Percentiles rank a stretch among this genome's conserved stretches.
These are phyloP conservation scores for Imleria badia DNA, from an alignment of 768 basidiomycete species.

Conservation along the genomic window DNA sequence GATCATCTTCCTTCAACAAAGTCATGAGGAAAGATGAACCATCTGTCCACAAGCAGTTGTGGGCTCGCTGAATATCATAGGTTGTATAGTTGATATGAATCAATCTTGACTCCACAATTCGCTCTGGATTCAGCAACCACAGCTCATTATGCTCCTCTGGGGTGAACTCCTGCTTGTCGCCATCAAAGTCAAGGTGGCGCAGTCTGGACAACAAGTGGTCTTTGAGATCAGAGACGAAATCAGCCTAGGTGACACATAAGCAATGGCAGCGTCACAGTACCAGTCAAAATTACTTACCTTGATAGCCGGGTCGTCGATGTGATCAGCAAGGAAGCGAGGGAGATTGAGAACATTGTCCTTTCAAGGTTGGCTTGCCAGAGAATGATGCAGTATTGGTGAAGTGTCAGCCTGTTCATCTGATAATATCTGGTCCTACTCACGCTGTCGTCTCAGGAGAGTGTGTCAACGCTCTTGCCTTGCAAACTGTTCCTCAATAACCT, in stretches of 20 bases:
- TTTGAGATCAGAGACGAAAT: not conserved
- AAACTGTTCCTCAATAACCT: not conserved
- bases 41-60: not conserved
- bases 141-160: not conserved
- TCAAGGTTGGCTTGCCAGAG: not conserved
- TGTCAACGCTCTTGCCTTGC: not conserved
- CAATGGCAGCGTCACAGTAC: no score
- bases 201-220: not conserved
- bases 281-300: not conserved
- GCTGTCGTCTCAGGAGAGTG: conserved; percentile 2
- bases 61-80: not conserved
- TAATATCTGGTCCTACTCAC: not conserved
- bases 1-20: not conserved
- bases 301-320: not conserved
- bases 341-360: conserved; percentile 1
- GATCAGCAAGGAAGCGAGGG: not conserved
- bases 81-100: conserved; percentile 1
- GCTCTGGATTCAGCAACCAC: not conserved
- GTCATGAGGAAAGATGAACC: not conserved
- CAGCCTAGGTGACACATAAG: not conserved
- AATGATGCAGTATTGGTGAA: not conserved
- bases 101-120: not conserved
- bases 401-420: not conserved
- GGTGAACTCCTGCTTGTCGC: not conserved
- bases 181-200: not conserved